Evolutionary conservation across 2,329 filamentous ascomycete species (phyloP).

Genomic region (Paecilomyces dactylethromorphus): DNA sequence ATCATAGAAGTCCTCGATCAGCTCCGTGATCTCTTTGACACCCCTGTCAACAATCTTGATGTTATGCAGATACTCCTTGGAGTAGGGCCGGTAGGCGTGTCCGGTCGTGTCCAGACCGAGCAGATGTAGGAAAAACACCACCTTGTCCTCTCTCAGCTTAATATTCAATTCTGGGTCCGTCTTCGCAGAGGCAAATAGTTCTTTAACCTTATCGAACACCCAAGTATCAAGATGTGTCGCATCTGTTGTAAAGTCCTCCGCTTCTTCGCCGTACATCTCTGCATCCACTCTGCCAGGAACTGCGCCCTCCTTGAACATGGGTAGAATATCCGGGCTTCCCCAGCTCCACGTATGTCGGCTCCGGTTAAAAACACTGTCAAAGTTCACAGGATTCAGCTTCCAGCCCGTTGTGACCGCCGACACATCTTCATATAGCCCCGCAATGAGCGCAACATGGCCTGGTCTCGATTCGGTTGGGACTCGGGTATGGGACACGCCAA

Average conservation of each 20-base stretch:
- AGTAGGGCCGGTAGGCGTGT: conserved; percentile 82
- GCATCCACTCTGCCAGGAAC: conserved; percentile 79
- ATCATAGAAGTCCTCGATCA: conserved; percentile 80
- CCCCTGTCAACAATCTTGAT: conserved; percentile 91
- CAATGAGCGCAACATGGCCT: conserved; percentile 93
- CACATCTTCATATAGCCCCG: conserved; percentile 94
- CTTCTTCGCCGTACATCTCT: conserved; percentile 74
- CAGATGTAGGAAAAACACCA: conserved; percentile 92
- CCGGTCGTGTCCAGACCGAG: conserved; percentile 88
- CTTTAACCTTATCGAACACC: conserved; percentile 93
- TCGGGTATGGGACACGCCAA: conserved; percentile 93
- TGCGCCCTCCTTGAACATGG: conserved; percentile 95
- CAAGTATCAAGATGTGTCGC: conserved; percentile 78
- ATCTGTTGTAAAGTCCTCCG: conserved; percentile 83
- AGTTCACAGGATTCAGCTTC: conserved; percentile 97
- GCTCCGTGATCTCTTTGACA: conserved; percentile 71
- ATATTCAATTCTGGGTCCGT: conserved; percentile 68
- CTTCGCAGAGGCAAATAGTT: conserved; percentile 72
- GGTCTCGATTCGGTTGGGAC: conserved; percentile 95
- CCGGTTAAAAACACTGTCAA: conserved; percentile 97
- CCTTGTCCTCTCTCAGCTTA: conserved; percentile 70
- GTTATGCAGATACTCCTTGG: conserved; percentile 89
- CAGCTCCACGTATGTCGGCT: conserved; percentile 98
- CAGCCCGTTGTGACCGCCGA: conserved; percentile 95
- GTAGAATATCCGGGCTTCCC: conserved; percentile 94